Evolutionary conservation across 345 rosid species (phyloP), one percentile per base, ranked within the genome.

Genomic region (Salix dunnii): DNA sequence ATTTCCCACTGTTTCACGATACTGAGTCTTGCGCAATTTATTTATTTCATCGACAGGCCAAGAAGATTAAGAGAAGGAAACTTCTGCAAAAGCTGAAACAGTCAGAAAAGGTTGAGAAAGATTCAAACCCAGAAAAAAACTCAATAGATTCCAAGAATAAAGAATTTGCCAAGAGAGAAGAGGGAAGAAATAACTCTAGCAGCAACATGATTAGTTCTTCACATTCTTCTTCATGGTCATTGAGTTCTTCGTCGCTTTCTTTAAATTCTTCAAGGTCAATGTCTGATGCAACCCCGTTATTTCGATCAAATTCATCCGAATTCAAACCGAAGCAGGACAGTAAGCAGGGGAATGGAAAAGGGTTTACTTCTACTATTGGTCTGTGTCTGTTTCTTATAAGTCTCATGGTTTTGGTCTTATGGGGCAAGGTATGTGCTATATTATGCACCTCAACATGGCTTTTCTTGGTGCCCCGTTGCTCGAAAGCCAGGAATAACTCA

Each of bases 401-500:
- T 62, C 77, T 90, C 2, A 31, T 80, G 65, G 83, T 49, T 21
- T 31, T 90, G 79, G 78, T 87, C 42, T 7, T 85, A 2, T 90
- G 90, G 86, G 94, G 94, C 14, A 90, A 85, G 78, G 18, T 77
- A 33, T 86, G 80, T 63, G 89, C 92, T 40, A 89, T 89, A 7
- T 49, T 87, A 10, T 89, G 89, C 65, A 87, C 91, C 43, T 82
- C 90, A 3, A 67, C 85, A 0, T 86, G 87, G 84, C 80, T 89
- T 16, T 79, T 84, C 65, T 67, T 87, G 6, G 8, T 73, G 69
- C 78, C 82, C 1, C 75, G 76, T n/a, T 33, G 76, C 16, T 33
- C 75, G 81, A 68, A 64, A 8, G 31, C 18, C 0, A 30, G 31
- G 13, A 40, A 72, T n/a, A 42, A 0, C 1, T n/a, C 60, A 28